Percentiles rank a stretch among this genome's conserved stretches.
These are phyloP conservation scores for Phaseolus coccineus DNA, from an alignment of 331 rosid genomes.

Conservation along the genomic window DNA sequence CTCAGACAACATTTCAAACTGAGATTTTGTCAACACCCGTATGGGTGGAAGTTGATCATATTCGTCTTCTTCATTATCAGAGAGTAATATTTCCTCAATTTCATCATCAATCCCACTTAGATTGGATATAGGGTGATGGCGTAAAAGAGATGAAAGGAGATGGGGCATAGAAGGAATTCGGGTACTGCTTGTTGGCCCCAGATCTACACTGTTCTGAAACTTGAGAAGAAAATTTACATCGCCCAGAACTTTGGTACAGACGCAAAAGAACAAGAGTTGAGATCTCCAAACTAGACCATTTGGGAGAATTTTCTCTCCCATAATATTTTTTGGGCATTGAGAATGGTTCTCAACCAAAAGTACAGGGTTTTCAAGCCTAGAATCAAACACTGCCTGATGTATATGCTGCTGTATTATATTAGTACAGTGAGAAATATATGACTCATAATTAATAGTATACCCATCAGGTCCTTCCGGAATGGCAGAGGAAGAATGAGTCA, in stretches of 20 bases:
- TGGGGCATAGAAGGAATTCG: slow-evolving; percentile 90
- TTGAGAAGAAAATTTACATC: slow-evolving; percentile 81
- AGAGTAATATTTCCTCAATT: slow-evolving; percentile 62
- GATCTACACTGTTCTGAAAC: slow-evolving; percentile 79
- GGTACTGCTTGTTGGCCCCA: slow-evolving; percentile 65
- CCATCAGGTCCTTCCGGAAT: slow-evolving; percentile 87
- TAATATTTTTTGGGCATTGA: slow-evolving; percentile 68
- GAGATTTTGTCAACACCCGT: slow-evolving; percentile 76
- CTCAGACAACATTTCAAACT: slow-evolving; percentile 80
- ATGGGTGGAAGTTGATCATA: slow-evolving; percentile 87
- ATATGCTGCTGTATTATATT: slow-evolving; percentile 74
- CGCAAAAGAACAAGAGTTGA: slow-evolving; percentile 76
- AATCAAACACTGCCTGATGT: slow-evolving; percentile 83
- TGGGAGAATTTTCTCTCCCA: slow-evolving; percentile 94
- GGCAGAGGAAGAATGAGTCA: slow-evolving; percentile 90
- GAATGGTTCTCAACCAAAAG: slow-evolving; percentile 96
- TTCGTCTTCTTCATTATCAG: slow-evolving; percentile 72
- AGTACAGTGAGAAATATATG: slow-evolving; percentile 65
- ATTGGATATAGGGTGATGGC: slow-evolving; percentile 53
- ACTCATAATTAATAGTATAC: slow-evolving; percentile 69
- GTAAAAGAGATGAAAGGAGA: slow-evolving; percentile 85
- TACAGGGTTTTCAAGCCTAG: slow-evolving; percentile 84
- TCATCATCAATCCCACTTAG: slow-evolving; percentile 60
- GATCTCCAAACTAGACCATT: slow-evolving; percentile 97
- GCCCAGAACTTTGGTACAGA: slow-evolving; percentile 82